These are phyloP conservation scores for Cantharellus anzutake DNA, from an alignment of 768 basidiomycete genomes.

Conservation along the genomic window DNA sequence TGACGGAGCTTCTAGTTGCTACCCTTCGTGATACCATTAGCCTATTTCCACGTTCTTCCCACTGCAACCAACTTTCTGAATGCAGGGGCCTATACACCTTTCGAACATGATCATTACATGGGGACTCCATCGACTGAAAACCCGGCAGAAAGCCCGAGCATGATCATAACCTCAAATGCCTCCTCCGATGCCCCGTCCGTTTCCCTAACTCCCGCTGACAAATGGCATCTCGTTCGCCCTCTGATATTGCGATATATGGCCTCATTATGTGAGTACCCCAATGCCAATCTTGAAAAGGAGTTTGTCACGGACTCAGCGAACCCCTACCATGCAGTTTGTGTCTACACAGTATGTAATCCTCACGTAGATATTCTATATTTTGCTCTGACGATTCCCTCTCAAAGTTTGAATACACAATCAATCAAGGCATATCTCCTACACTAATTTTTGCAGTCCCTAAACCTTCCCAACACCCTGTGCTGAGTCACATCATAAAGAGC, in stretches of 20 bases:
- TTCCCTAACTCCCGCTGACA: slow-evolving; percentile 48
- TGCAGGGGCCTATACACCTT: slow-evolving; percentile 18
- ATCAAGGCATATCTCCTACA: slow-evolving; percentile 85
- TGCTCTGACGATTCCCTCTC: neutral
- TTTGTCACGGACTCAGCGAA: neutral
- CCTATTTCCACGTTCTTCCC: too few species aligned
- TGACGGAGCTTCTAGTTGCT: slow-evolving; percentile 36
- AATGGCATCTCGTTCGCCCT: slow-evolving; percentile 65
- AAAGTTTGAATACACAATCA: slow-evolving; percentile 83
- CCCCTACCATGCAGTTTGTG: slow-evolving; percentile 38
- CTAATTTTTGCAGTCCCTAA: slow-evolving; percentile 73
- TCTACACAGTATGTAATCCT: slow-evolving; percentile 33
- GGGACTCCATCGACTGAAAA: too few species aligned
- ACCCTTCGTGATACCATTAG: slow-evolving; percentile 59
- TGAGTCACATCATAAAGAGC: slow-evolving; percentile 63
- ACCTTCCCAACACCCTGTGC: slow-evolving; percentile 33
- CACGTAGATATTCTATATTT: too few species aligned
- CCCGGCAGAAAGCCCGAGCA: too few species aligned
- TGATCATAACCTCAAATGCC: slow-evolving; percentile 14
- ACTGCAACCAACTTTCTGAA: too few species aligned
- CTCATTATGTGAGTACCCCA: slow-evolving; percentile 54
- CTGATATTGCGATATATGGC: slow-evolving; percentile 73
- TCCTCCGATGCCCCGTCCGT: slow-evolving; percentile 15
- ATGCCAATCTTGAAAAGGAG: neutral
- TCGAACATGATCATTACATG: too few species aligned